Evolutionary conservation across 192 early-diverging fungal genomes (phyloP).

Genomic region (Podila horticola): DNA sequence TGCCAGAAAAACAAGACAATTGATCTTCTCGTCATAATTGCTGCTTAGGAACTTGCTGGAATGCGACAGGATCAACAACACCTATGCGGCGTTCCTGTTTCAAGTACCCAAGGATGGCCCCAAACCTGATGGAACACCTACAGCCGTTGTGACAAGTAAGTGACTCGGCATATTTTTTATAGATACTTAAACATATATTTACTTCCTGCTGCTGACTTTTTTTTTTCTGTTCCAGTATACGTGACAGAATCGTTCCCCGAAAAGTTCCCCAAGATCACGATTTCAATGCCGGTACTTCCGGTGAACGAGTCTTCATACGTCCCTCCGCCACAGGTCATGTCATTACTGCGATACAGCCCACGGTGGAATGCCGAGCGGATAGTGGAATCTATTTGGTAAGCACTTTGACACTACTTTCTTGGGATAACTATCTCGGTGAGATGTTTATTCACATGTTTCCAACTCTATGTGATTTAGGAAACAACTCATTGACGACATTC

Average conservation of each 20-base stretch:
- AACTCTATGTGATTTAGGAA: neutral
- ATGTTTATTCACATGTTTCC: too few species aligned
- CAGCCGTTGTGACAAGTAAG: conserved; percentile 34
- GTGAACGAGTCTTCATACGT: neutral
- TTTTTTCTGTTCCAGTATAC: conserved; percentile 15
- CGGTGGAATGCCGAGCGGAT: conserved; percentile 35
- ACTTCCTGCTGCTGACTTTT: neutral
- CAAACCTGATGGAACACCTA: neutral
- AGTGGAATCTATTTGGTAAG: conserved; percentile 25
- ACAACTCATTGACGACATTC: neutral
- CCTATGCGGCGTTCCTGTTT: conserved; percentile 23
- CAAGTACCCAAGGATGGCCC: conserved; percentile 2
- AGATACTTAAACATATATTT: neutral
- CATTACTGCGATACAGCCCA: conserved; percentile 28
- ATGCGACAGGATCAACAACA: conserved; percentile 23
- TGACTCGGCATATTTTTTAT: neutral
- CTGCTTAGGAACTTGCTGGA: conserved; percentile 35
- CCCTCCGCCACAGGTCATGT: conserved; percentile 19
- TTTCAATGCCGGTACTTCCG: conserved; percentile 20
- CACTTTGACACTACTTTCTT: neutral
- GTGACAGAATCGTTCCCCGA: conserved; percentile 27
- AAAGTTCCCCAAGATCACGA: conserved; percentile 29
- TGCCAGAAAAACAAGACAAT: neutral
- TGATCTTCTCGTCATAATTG: neutral
- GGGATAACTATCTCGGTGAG: too few species aligned